These are phyloP conservation scores for Apiotrichum siamense DNA, from an alignment of 1,284 basidiomycete genomes.

Conservation along the genomic window DNA sequence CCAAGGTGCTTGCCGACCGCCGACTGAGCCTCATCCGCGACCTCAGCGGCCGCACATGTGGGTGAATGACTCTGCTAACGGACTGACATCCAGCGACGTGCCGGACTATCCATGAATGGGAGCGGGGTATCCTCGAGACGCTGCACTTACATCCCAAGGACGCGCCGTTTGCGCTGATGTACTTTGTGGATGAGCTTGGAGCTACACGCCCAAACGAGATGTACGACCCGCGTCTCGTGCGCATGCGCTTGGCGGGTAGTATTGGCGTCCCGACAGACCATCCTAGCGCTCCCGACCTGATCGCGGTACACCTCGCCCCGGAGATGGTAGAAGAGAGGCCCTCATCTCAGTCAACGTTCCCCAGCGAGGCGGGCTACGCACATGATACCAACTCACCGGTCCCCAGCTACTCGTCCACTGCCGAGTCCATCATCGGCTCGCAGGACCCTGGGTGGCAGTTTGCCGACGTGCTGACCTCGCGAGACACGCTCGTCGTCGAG, in stretches of 20 bases:
- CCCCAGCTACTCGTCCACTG: background rate
- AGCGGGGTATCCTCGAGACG: conserved; percentile 35
- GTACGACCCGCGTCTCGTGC: background rate
- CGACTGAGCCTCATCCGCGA: conserved; percentile 28
- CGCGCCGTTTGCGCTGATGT: conserved; percentile 39
- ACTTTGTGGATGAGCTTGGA: conserved; percentile 25
- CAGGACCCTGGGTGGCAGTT: conserved; percentile 32
- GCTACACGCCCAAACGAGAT: too few species aligned
- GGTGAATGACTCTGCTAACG: conserved; percentile 6
- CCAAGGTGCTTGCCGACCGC: conserved; percentile 31
- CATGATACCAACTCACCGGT: background rate
- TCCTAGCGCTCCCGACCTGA: conserved; percentile 18
- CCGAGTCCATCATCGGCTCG: background rate
- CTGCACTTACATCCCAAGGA: conserved; percentile 31
- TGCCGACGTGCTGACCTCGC: conserved; percentile 31
- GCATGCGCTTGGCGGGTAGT: conserved; percentile 18
- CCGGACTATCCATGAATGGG: conserved; percentile 33
- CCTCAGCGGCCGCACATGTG: conserved; percentile 36
- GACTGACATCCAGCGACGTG: conserved; percentile 21
- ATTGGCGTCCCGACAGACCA: conserved; percentile 40
- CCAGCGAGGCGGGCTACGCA: background rate
- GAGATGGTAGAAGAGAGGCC: too few species aligned
- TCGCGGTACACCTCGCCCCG: background rate
- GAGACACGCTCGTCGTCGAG: conserved; percentile 36
- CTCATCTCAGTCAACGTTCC: background rate